Base-by-base conservation (phyloP, 2,329 filamentous ascomycete species). In the Metarhizium humberi region DNA sequence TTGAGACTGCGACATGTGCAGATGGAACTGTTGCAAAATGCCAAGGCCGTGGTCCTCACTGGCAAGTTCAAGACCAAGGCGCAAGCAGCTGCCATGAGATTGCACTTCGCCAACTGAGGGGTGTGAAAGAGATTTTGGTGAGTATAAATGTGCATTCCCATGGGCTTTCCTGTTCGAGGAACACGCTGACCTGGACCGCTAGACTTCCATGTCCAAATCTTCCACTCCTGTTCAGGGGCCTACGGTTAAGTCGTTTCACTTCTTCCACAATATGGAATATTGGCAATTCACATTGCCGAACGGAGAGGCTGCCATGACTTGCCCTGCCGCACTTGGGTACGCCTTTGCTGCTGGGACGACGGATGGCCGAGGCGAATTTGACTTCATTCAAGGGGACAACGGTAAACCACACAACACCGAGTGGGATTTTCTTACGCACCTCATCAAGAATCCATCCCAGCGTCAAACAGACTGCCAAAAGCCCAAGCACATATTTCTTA, bases 321-420 rank as follows among this genome's bases (percentile, higher is more conserved):
- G 92, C 63, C 86, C 91, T 3, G 92, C 92, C 0, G 90, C 91
- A 0, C 75, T 97, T 57, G 92, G 92, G 6, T 95, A 94, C 67
- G 92, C 88, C 0, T 97, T 97, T 67, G 92, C 92, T 0, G 92
- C 89, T 1, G 92, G 92, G 11, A 97, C 92, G 0, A 89, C 90
- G 0, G 92, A 97, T 67, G 90, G 92, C 5, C 92, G 92, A 0
- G 92, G 92, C 0, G 85, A 84, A 0, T 95, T 96, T 64, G 92
- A 97, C 70, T 96, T 97, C 67, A 94, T 89, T 1, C 92, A 97
- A 67, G 92, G 91, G 60, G 81, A 88, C 60, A 82, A 84, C 0
- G 85, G 85, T 38, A 77, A 81, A 18, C 86, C 90, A 43, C 80
- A 79, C 48, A 89, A 86, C 61, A 90, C 90, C 0, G 72, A 96